Percentiles rank a stretch among this genome's conserved stretches.
These are phyloP conservation scores for Leptographium wingfieldii DNA, from an alignment of 2,329 filamentous ascomycete genomes.

Conservation along the genomic window DNA sequence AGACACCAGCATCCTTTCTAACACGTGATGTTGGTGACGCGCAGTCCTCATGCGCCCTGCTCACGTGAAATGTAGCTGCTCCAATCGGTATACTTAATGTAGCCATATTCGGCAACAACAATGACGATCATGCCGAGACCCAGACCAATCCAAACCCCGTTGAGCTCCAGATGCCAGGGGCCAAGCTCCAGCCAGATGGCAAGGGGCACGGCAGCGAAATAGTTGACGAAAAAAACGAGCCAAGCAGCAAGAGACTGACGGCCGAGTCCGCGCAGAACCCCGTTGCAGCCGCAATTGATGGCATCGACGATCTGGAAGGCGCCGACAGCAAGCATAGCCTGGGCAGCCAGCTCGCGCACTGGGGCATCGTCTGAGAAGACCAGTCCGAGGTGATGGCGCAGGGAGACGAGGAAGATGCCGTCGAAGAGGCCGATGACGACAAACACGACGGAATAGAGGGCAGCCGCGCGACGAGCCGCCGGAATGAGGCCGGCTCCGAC, in stretches of 20 bases:
- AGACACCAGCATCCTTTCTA: too few species aligned
- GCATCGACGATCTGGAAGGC: constrained; percentile 64
- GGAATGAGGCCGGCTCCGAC: constrained; percentile 53
- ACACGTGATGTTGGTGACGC: too few species aligned
- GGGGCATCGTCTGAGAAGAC: constrained; percentile 47
- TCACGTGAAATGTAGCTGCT: neutral
- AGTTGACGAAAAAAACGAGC: constrained; percentile 60
- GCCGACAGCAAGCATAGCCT: constrained; percentile 52
- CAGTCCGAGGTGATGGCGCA: constrained; percentile 47
- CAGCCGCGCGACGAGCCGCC: neutral
- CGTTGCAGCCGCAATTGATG: constrained; percentile 52
- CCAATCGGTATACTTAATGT: neutral
- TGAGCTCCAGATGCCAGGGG: constrained; percentile 46
- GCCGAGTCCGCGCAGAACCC: constrained; percentile 56
- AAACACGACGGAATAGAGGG: constrained; percentile 12
- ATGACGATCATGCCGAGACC: constrained; percentile 1
- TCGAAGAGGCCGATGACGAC: constrained; percentile 40
- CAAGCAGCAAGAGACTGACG: constrained; percentile 60
- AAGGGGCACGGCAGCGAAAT: constrained; percentile 57
- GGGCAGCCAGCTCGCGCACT: constrained; percentile 40
- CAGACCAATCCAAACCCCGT: constrained; percentile 52
- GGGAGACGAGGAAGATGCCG: constrained; percentile 41
- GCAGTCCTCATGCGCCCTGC: neutral
- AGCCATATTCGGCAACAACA: neutral
- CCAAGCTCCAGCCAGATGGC: constrained; percentile 54